Evolutionary conservation across 148 eudicot species (phyloP).

Genomic region (Rhododendron mucronatum): DNA sequence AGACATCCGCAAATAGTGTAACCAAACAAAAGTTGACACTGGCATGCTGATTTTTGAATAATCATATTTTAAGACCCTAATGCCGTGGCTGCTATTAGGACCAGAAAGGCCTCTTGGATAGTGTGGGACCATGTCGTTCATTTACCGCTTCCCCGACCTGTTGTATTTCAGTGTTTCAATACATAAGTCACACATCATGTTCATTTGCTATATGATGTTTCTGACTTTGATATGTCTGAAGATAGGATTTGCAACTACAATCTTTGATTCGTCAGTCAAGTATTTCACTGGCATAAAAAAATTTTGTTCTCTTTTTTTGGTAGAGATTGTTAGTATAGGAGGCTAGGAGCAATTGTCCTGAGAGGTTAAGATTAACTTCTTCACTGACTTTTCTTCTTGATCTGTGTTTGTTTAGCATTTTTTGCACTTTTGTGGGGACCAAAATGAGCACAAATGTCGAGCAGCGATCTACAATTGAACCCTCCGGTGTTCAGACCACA

Average conservation of each 20-base stretch:
- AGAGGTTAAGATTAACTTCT: not conserved
- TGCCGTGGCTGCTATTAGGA: not conserved
- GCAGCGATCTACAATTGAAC: slow-evolving; percentile 23
- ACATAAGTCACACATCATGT: not conserved
- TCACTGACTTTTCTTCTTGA: not conserved
- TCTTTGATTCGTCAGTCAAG: not conserved
- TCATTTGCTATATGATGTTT: not conserved
- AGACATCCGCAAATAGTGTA: not conserved
- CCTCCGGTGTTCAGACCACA: slow-evolving; percentile 21
- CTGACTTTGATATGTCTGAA: not conserved
- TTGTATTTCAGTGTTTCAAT: not conserved
- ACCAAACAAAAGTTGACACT: not conserved
- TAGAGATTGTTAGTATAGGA: not conserved
- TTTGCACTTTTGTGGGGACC: not conserved
- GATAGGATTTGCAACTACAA: not conserved
- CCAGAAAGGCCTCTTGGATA: not conserved
- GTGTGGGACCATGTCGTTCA: not conserved
- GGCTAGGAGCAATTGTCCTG: not conserved
- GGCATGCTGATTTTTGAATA: not conserved
- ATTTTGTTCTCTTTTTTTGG: not conserved
- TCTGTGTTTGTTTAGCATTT: not conserved
- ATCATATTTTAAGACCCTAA: not conserved
- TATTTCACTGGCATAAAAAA: not conserved
- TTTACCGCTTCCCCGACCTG: not conserved
- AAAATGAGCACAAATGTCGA: slow-evolving; percentile 50